Conservation (phyloP, 2,329 filamentous ascomycete genomes). For the Didymella pinodella region DNA sequence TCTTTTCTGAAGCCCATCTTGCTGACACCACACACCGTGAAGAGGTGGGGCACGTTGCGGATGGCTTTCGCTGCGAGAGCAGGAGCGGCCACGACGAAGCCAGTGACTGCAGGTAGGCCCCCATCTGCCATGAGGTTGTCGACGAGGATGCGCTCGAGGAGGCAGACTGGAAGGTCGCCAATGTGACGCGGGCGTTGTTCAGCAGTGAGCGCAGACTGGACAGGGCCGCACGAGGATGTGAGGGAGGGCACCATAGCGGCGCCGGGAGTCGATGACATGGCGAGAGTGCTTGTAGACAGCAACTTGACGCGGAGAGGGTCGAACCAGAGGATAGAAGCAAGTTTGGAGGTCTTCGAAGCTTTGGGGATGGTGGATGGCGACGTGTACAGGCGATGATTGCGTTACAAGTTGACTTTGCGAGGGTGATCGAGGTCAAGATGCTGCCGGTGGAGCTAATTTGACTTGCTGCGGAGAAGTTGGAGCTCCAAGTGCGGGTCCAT, state of each 20-base stretch:
- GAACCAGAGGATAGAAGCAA: not conserved
- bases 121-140: not conserved
- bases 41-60: not conserved
- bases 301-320: not conserved
- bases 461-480: not conserved
- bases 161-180: not conserved
- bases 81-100: not conserved
- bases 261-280: not conserved
- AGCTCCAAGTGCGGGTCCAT: constrained; percentile 1
- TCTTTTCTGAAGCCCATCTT: not conserved
- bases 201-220: not conserved
- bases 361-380: not conserved
- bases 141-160: not conserved
- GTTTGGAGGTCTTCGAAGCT: not conserved
- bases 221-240: not conserved
- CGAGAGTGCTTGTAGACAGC: not conserved
- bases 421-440: not conserved
- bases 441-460: not conserved
- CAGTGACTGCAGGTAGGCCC: not conserved
- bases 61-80: not conserved
- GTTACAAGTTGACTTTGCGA: not conserved
- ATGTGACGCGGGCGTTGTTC: not conserved
- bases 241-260: not conserved
- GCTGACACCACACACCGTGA: not conserved
- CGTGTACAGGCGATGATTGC: not conserved